These are phyloP conservation scores for Ogataea populi-albae DNA, from an alignment of 805 yeast species.

Conservation along the genomic window DNA sequence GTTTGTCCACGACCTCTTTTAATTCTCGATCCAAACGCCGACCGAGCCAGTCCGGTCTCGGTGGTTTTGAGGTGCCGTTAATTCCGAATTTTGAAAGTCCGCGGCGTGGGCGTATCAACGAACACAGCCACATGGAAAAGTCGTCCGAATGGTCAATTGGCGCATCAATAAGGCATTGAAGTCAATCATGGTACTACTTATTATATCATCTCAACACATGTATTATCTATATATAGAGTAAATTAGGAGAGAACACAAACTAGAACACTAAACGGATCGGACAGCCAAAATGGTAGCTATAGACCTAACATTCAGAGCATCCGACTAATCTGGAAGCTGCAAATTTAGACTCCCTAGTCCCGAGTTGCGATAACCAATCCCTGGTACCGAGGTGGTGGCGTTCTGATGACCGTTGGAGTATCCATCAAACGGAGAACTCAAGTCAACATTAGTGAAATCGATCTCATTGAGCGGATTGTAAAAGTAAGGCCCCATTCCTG, in stretches of 20 bases:
- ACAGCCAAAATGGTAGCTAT: background rate
- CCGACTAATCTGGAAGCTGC: conserved; percentile 5
- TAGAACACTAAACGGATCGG: too few species aligned
- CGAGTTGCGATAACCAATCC: conserved; percentile 5
- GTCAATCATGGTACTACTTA: too few species aligned
- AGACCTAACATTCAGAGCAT: background rate
- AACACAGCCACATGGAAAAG: too few species aligned
- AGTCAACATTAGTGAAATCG: conserved; percentile 38
- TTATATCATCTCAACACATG: too few species aligned
- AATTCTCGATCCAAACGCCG: conserved; percentile 3
- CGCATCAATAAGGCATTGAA: too few species aligned
- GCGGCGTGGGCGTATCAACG: background rate
- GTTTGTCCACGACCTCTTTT: conserved; percentile 4
- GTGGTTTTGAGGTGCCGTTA: conserved; percentile 7
- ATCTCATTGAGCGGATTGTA: conserved; percentile 36
- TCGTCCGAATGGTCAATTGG: too few species aligned
- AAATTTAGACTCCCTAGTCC: conserved; percentile 22
- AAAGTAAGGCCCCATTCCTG: conserved; percentile 9
- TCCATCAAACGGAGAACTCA: conserved; percentile 26
- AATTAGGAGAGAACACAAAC: too few species aligned
- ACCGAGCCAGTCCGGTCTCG: conserved; percentile 1
- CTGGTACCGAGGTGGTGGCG: conserved; percentile 1
- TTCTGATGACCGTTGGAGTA: conserved; percentile 10
- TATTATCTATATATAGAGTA: too few species aligned
- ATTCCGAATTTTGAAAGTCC: conserved; percentile 6